A percentile compares a stretch with the other conserved stretches of the same genome.
phyloP scores from a whole-genome alignment of 495 filamentous ascomycete species.

The Hypomontagnella submonticulosa region DNA sequence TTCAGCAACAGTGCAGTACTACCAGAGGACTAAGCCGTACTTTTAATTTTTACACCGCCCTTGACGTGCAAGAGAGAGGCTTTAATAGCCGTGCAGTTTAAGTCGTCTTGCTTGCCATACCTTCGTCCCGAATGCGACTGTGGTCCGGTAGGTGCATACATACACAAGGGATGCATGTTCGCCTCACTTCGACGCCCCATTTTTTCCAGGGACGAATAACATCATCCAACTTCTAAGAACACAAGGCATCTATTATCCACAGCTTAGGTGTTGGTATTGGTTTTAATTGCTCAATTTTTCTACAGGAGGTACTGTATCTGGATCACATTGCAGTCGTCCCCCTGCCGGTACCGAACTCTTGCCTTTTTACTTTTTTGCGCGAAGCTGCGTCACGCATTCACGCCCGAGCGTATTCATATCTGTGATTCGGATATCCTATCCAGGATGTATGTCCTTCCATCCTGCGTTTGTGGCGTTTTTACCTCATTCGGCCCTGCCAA shows the following conservation, averaged over 20 bases:
- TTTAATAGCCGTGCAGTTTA: conserved; percentile 42
- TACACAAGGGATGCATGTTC: conserved; percentile 45
- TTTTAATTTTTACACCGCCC: conserved; percentile 40
- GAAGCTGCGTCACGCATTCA: conserved; percentile 37
- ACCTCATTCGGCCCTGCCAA: conserved; percentile 17
- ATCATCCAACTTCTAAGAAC: conserved; percentile 20
- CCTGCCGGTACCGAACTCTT: conserved; percentile 33
- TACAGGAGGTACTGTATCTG: conserved; percentile 37
- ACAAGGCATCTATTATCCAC: conserved; percentile 38
- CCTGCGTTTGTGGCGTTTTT: conserved; percentile 30
- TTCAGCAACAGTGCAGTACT: conserved; percentile 18
- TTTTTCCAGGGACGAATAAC: conserved; percentile 47
- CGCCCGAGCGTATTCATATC: conserved; percentile 36
- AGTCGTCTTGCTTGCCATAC: conserved; percentile 29
- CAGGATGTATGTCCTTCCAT: conserved; percentile 21
- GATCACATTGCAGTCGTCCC: conserved; percentile 40
- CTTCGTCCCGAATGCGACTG: conserved; percentile 45
- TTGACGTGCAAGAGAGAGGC: conserved; percentile 32
- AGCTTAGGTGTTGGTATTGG: conserved; percentile 35
- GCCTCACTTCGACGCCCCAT: conserved; percentile 51
- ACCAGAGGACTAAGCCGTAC: conserved; percentile 17
- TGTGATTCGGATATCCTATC: conserved; percentile 28
- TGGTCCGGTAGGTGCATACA: conserved; percentile 40
- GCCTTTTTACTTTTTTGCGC: conserved; percentile 19
- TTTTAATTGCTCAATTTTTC: conserved; percentile 40